These are phyloP conservation scores for Trichoderma citrinoviride DNA, from an alignment of 2,329 filamentous ascomycete genomes.

Conservation along the genomic window DNA sequence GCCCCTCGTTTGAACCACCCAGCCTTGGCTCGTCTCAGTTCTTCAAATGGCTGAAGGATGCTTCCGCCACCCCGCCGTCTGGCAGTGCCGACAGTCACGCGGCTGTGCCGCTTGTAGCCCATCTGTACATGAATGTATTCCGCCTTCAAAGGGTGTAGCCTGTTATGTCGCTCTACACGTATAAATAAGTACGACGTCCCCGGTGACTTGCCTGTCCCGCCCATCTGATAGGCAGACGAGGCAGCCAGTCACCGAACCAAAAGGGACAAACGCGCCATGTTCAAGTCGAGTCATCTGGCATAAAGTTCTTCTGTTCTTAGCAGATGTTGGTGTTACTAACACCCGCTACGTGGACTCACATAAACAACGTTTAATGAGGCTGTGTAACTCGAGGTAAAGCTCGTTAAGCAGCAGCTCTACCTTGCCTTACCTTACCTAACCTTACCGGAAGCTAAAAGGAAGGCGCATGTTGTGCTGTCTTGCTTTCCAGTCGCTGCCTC, in stretches of 20 bases:
- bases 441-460: neutral
- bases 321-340: neutral
- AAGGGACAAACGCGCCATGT: neutral
- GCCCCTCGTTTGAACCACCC: neutral
- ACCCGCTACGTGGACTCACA: neutral
- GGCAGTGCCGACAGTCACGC: slow-evolving; percentile 11
- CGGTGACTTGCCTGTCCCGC: neutral
- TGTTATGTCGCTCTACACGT: too few relatives aligned
- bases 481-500: neutral
- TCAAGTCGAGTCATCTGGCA: neutral
- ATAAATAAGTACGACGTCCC: too few relatives aligned
- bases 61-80: slow-evolving; percentile 1
- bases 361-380: neutral
- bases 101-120: neutral
- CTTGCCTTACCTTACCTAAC: neutral
- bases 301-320: too few relatives aligned
- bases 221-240: neutral
- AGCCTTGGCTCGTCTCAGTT: neutral
- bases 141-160: too few relatives aligned
- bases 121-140: too few relatives aligned
- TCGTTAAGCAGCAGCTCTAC: neutral
- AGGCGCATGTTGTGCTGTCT: too few relatives aligned
- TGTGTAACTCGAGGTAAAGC: neutral
- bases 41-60: neutral
- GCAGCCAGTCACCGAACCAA: slow-evolving; percentile 4